Conservation (phyloP, 257 asterid genomes). For the Scutellaria baicalensis region DNA sequence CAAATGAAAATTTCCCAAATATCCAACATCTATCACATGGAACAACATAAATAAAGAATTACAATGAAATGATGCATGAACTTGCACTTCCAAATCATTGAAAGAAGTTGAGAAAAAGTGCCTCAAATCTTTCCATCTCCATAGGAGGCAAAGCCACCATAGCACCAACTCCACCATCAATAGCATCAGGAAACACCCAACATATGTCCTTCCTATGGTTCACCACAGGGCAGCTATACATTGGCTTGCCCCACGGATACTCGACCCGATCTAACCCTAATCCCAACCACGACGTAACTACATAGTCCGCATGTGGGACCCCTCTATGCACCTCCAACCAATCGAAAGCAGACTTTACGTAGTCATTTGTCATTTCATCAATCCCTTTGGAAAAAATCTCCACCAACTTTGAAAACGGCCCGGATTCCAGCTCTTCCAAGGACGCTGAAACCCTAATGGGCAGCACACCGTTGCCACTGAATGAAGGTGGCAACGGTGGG, state of each 20-base stretch:
- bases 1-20: too few relatives aligned
- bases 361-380: slow-evolving; percentile 35
- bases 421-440: slow-evolving; percentile 27
- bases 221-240: slow-evolving; percentile 50
- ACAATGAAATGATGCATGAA: too few relatives aligned
- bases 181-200: slow-evolving; percentile 28
- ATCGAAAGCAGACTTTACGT: slow-evolving; percentile 45
- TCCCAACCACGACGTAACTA: slow-evolving; percentile 58
- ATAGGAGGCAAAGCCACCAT: slow-evolving; percentile 15
- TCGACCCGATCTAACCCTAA: slow-evolving; percentile 41
- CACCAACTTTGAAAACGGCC: slow-evolving; percentile 31
- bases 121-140: slow-evolving; percentile 8
- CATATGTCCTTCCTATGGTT: slow-evolving; percentile 39
- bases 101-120: neutral
- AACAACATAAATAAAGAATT: too few relatives aligned
- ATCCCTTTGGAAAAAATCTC: slow-evolving; percentile 29
- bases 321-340: slow-evolving; percentile 61
- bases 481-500: slow-evolving; percentile 29
- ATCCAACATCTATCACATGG: too few relatives aligned
- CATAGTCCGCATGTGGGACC: slow-evolving; percentile 50
- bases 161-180: slow-evolving; percentile 34
- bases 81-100: neutral
- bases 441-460: slow-evolving; percentile 26
- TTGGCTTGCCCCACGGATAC: slow-evolving; percentile 62
- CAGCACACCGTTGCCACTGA: slow-evolving; percentile 51